A percentile compares a stretch with the other conserved stretches of the same genome.
phyloP scores from a whole-genome alignment of 1,284 basidiomycete genomes.

The Kwoniella shivajii region DNA sequence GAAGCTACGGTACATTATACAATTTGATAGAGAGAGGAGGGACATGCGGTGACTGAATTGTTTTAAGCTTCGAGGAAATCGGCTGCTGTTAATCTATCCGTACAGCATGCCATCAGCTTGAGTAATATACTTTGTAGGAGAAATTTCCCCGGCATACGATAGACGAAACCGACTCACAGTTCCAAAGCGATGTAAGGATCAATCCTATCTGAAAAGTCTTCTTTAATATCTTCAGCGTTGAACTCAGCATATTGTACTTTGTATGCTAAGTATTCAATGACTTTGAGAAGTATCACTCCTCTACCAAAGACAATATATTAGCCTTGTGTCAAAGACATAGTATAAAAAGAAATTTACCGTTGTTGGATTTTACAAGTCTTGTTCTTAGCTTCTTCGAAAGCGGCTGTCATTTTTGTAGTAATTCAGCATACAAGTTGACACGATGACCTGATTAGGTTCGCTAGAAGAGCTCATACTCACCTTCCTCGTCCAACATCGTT shows the following conservation, averaged over 20 bases:
- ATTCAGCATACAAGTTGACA: background rate
- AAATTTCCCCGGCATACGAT: background rate
- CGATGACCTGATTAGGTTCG: background rate
- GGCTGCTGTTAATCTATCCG: constrained; percentile 51
- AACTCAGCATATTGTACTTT: constrained; percentile 57
- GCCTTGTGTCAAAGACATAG: background rate
- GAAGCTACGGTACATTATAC: background rate
- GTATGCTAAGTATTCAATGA: constrained; percentile 62
- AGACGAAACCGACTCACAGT: too few relatives aligned
- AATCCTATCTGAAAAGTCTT: constrained; percentile 60
- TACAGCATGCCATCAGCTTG: background rate
- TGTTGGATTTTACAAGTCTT: constrained; percentile 53
- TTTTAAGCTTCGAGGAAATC: constrained; percentile 54
- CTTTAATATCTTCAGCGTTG: constrained; percentile 55
- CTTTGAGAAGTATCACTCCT: constrained; percentile 60
- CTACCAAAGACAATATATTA: constrained; percentile 15
- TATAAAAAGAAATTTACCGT: constrained; percentile 36
- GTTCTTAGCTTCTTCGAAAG: constrained; percentile 54
- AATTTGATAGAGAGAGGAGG: background rate
- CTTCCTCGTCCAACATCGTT: constrained; percentile 52
- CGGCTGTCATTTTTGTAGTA: constrained; percentile 32
- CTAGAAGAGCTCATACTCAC: constrained; percentile 24
- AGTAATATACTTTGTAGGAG: background rate
- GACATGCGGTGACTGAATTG: background rate
- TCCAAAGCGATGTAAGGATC: constrained; percentile 62